Evolutionary conservation across 371 early-diverging fungal genomes (phyloP), one percentile per base, ranked within the genome.

Genomic region (Syncephalastrum racemosum): DNA sequence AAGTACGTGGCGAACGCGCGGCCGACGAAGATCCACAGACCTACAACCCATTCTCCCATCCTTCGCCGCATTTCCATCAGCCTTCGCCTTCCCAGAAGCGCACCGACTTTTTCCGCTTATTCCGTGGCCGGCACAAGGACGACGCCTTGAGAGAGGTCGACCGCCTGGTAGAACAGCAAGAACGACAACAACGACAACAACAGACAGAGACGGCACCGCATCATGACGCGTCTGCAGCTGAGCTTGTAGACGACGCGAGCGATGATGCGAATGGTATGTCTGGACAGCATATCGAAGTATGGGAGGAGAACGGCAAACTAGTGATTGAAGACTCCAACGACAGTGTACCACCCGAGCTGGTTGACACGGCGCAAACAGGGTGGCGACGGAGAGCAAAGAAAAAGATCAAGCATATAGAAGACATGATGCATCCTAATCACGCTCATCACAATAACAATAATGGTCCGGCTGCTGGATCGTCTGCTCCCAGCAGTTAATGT

Each of bases 251-350:
- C 4, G 15, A 24, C 16, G 48, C 50, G 1, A 22, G 48, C 10
- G 20, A 53, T 4, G 48, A 43, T 4, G 25, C 18, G 14, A 61
- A 59, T 6, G 39, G 47, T 15, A 23, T 31, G 4, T 31, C 52
- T 24, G 36, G 45, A 15, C 43, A 39, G 14, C 46, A 53, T 6
- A 50, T 62, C 49, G 55, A 69, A 19, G 54, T 65, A 7, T 69
- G 66, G 70, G 60, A 69, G n/a, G 66, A 69, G 40, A 31, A 48
- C 12, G 23, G 50, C 24, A 42, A 66, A 6, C 22, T 66, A 12
- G 54, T 62, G 4, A 52, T 65, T 24, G 70, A 69, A 31, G 70
- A 59, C 31, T 39, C 19, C 4, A 18, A 46, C 15, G 54, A 52
- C 6, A 31, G 4, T 41, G 41, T 27, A 24, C 56, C 47, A 8